Conservation (phyloP, 768 basidiomycete genomes). For the Macrolepiota dolichaula region DNA sequence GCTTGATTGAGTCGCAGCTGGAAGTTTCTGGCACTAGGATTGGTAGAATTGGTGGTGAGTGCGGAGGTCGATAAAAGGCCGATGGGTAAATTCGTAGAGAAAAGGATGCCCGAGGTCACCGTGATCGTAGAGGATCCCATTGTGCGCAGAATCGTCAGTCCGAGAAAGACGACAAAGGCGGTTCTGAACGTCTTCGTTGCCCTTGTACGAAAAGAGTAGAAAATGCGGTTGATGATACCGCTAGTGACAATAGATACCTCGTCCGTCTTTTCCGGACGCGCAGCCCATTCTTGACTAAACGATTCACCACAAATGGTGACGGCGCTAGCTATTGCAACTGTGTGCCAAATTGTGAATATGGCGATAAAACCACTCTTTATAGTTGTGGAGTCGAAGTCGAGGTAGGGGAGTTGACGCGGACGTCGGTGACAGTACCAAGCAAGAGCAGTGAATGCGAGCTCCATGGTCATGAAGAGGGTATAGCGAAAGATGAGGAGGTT, state of each 20-base stretch:
- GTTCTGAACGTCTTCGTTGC: not conserved
- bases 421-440: not conserved
- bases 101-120: slow-evolving; percentile 1
- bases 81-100: not conserved
- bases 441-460: not conserved
- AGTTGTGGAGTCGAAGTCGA: not conserved
- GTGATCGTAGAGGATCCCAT: not conserved
- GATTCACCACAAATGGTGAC: not conserved
- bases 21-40: not conserved
- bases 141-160: not conserved
- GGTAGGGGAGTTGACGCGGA: not conserved
- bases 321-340: not conserved
- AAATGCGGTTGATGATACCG: not conserved
- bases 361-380: not conserved
- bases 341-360: not conserved
- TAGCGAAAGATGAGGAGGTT: not conserved
- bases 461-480: not conserved
- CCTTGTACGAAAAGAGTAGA: not conserved
- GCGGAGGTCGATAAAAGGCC: not conserved
- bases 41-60: not conserved
- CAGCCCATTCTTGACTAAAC: not conserved
- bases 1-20: not conserved
- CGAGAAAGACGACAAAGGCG: not conserved
- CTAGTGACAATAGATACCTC: not conserved
- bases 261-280: not conserved